Conservation (phyloP, 331 rosid genomes). For the Erythrophleum ivorense region DNA sequence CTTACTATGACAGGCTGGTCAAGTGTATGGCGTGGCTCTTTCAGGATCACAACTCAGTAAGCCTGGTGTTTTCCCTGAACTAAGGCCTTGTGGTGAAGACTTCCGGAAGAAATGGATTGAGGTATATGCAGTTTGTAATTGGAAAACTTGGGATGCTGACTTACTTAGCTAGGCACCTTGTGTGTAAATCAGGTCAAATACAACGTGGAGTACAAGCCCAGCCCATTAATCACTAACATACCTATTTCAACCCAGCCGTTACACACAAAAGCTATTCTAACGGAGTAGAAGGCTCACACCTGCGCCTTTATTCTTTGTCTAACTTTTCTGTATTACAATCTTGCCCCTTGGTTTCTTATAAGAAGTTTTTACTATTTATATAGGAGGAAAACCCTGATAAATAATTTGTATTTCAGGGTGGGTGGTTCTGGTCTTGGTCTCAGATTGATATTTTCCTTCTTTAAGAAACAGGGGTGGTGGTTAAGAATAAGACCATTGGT, state of each 20-base stretch:
- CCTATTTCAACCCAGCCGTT: too few relatives aligned
- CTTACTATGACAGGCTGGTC: constrained; percentile 88
- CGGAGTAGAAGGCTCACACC: not conserved
- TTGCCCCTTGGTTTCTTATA: constrained; percentile 4
- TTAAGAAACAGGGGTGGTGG: not conserved
- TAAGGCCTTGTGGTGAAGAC: constrained; percentile 79
- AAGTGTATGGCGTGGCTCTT: constrained; percentile 90
- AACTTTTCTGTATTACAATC: constrained; percentile 6
- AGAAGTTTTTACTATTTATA: not conserved
- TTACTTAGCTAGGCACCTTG: not conserved
- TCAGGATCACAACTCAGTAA: constrained; percentile 78
- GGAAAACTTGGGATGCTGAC: not conserved
- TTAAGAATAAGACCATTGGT: not conserved
- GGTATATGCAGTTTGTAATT: constrained; percentile 52
- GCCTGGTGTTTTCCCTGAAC: constrained; percentile 86
- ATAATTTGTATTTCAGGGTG: not conserved
- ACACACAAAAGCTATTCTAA: too few relatives aligned
- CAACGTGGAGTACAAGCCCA: not conserved
- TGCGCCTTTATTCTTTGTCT: constrained; percentile 20
- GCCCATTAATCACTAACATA: too few relatives aligned
- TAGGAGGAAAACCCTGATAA: not conserved
- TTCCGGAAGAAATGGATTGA: constrained; percentile 95
- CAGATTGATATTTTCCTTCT: not conserved
- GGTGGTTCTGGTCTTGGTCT: constrained; percentile 28
- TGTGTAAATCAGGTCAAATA: not conserved